Evolutionary conservation across 2,329 filamentous ascomycete species (phyloP).

Genomic region (Beauveria scarabaeidicola): DNA sequence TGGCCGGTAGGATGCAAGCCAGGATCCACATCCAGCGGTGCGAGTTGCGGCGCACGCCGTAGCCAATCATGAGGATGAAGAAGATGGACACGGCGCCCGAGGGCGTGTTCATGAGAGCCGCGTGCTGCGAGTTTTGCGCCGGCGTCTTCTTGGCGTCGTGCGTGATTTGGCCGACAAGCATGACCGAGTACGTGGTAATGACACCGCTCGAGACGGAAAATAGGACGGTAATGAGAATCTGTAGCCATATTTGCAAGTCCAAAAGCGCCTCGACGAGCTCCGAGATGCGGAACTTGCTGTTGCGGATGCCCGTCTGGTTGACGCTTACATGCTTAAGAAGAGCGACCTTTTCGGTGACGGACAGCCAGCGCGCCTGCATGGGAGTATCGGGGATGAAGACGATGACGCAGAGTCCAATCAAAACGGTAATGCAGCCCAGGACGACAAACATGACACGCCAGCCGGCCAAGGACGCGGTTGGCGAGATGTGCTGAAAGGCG

Average conservation of each 20-base stretch:
- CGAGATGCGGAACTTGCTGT: background rate
- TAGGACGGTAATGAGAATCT: conserved; percentile 5
- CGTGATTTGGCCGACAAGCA: conserved; percentile 8
- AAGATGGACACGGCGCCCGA: conserved; percentile 9
- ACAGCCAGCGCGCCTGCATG: conserved; percentile 30
- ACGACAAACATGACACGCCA: conserved; percentile 40
- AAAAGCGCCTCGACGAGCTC: conserved; percentile 21
- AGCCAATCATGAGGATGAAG: conserved; percentile 26
- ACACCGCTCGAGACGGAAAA: conserved; percentile 22
- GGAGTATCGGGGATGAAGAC: conserved; percentile 39
- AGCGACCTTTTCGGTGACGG: conserved; percentile 22
- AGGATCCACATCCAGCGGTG: conserved; percentile 31
- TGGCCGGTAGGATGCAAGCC: conserved; percentile 37
- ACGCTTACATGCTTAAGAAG: conserved; percentile 11
- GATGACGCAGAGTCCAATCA: conserved; percentile 30
- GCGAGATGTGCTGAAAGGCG: conserved; percentile 16
- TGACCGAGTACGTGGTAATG: conserved; percentile 14
- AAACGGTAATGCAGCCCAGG: conserved; percentile 32
- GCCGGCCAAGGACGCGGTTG: conserved; percentile 22
- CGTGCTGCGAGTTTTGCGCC: conserved; percentile 7
- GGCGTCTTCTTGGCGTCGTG: conserved; percentile 1
- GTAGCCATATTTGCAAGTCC: conserved; percentile 10
- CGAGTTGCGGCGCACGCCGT: conserved; percentile 27
- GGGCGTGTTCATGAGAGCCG: conserved; percentile 9
- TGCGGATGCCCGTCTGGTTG: conserved; percentile 12